Conservation (phyloP, 2,329 filamentous ascomycete genomes). For the Aspergillus tanneri region DNA sequence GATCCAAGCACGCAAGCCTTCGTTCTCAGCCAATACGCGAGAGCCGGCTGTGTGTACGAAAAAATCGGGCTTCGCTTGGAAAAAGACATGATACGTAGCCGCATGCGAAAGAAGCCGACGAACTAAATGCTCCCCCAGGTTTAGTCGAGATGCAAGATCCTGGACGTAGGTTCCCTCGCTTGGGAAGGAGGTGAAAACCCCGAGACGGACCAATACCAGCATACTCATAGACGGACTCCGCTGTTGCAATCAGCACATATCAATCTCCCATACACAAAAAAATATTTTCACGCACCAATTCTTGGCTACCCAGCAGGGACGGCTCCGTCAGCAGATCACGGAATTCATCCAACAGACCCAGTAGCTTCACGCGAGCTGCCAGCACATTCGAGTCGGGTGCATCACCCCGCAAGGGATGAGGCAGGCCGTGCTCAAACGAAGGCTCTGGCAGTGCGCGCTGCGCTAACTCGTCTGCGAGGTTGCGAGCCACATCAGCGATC, state of each 20-base stretch:
- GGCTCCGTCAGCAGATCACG: constrained; percentile 13
- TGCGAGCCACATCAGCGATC: constrained; percentile 7
- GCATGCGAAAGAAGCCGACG: constrained; percentile 11
- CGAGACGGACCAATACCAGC: constrained; percentile 10
- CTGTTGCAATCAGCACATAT: neutral
- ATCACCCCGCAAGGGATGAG: constrained; percentile 10
- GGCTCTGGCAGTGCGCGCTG: constrained; percentile 12
- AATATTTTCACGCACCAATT: constrained; percentile 5
- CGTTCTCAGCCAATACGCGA: constrained; percentile 10
- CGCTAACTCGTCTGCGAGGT: constrained; percentile 12
- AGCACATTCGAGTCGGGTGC: constrained; percentile 11
- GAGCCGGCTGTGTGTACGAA: constrained; percentile 17
- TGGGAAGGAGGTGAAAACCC: constrained; percentile 12
- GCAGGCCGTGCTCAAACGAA: constrained; percentile 18
- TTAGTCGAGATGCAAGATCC: constrained; percentile 7
- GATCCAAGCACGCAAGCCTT: constrained; percentile 16
- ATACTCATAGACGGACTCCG: constrained; percentile 12
- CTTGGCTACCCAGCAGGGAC: constrained; percentile 2
- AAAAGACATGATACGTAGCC: constrained; percentile 16
- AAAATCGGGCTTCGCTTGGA: constrained; percentile 8
- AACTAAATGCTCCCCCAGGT: constrained; percentile 9
- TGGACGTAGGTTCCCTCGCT: constrained; percentile 10
- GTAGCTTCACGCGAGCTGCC: constrained; percentile 4
- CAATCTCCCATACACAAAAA: neutral
- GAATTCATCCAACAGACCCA: constrained; percentile 14